Conservation (phyloP, 176 grass and related monocot species). For the Eleusine indica region DNA sequence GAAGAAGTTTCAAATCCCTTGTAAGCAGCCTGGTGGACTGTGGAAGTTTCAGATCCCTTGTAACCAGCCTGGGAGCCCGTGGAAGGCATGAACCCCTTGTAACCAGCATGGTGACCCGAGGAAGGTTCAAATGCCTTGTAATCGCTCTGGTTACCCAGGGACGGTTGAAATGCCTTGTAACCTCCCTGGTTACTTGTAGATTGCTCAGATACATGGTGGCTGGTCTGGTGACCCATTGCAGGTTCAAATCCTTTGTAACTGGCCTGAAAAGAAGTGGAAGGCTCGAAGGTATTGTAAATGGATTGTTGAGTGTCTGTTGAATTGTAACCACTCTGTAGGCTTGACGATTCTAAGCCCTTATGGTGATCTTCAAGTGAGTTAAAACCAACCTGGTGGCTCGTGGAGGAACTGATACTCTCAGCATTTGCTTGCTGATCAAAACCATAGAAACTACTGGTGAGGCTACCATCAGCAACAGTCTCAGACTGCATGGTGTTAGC, state of each 20-base stretch:
- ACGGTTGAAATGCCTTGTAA: constrained; percentile 31
- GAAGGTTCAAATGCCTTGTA: constrained; percentile 37
- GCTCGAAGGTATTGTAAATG: constrained; percentile 44
- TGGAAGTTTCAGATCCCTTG: constrained; percentile 34
- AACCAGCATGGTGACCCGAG: constrained; percentile 33
- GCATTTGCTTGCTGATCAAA: constrained; percentile 34
- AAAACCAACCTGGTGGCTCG: constrained; percentile 40
- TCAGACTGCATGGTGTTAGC: constrained; percentile 47
- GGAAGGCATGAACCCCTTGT: constrained; percentile 38
- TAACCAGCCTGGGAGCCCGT: constrained; percentile 32
- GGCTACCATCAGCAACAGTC: constrained; percentile 46
- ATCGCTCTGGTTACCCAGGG: constrained; percentile 3
- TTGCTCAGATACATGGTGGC: constrained; percentile 35
- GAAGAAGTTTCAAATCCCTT: constrained; percentile 33
- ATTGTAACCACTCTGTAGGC: constrained; percentile 45
- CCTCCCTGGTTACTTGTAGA: constrained; percentile 8
- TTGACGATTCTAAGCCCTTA: constrained; percentile 40
- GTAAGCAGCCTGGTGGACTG: constrained; percentile 21
- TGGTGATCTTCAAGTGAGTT: constrained; percentile 36
- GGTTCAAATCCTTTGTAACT: constrained; percentile 50
- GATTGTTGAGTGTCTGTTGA: constrained; percentile 35
- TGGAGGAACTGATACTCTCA: constrained; percentile 16
- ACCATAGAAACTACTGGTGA: constrained; percentile 49
- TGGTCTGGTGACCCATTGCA: constrained; percentile 23
- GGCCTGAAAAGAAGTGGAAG: constrained; percentile 34